Conservation (phyloP, 2,329 filamentous ascomycete species). For the Falciphora oryzae region DNA sequence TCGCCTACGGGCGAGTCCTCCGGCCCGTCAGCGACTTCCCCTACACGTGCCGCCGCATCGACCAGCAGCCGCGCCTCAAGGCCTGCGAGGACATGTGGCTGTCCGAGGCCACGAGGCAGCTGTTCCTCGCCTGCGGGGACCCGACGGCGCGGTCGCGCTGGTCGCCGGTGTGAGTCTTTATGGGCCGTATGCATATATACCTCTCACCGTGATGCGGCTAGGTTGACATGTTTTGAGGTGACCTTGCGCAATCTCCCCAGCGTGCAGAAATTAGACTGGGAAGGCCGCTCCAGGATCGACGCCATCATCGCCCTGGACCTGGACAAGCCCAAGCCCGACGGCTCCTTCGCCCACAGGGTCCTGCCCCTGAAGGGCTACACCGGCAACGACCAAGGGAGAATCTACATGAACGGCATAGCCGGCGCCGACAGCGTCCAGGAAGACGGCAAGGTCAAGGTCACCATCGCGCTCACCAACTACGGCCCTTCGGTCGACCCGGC, state of each 20-base stretch:
- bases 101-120: constrained; percentile 22
- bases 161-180: constrained; percentile 21
- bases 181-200: too few relatives aligned
- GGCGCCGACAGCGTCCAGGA: constrained; percentile 16
- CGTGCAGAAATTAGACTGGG: constrained; percentile 11
- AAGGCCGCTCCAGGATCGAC: constrained; percentile 24
- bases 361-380: constrained; percentile 23
- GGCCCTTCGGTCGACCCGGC: constrained; percentile 20
- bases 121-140: constrained; percentile 27
- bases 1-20: constrained; percentile 11
- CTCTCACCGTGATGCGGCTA: neutral
- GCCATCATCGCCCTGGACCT: constrained; percentile 27
- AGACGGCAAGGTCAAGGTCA: constrained; percentile 16
- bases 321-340: constrained; percentile 20
- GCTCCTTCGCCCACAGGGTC: constrained; percentile 17
- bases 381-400: constrained; percentile 24
- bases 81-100: constrained; percentile 29
- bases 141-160: constrained; percentile 16
- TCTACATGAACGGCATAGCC: constrained; percentile 25
- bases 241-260: neutral
- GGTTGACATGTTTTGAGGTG: neutral
- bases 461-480: constrained; percentile 22
- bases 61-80: constrained; percentile 21
- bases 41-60: constrained; percentile 24
- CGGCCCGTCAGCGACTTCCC: constrained; percentile 24